Percentiles rank a stretch among this genome's conserved stretches.
Evolutionary conservation across 306 rosid species (phyloP).

Genomic region (Trifolium subterraneum): DNA sequence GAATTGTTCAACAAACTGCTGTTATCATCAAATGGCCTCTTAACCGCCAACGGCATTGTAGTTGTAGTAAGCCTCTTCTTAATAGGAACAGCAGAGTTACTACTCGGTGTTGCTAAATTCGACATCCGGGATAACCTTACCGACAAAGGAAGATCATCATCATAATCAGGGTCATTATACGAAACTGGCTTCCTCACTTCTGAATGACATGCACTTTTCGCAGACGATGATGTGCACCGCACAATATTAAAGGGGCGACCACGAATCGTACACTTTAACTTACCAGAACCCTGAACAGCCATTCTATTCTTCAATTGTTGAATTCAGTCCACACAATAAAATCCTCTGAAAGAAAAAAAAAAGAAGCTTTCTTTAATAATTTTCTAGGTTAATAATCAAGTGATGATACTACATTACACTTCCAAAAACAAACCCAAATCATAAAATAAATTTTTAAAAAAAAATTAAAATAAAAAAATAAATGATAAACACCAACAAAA

Average conservation of each 20-base stretch:
- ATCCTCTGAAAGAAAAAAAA: neutral
- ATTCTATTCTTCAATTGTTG: constrained; percentile 28
- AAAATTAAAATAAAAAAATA: too few relatives aligned
- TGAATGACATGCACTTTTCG: neutral
- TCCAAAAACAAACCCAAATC: neutral
- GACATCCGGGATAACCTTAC: neutral
- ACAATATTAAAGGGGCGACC: neutral
- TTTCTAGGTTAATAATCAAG: neutral
- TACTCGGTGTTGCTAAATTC: neutral
- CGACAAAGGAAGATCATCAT: constrained; percentile 9
- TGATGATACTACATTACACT: neutral
- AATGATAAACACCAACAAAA: neutral
- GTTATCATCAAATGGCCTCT: neutral
- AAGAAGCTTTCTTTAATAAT: neutral
- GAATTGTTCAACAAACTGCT: neutral
- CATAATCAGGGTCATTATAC: neutral
- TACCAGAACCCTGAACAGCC: constrained; percentile 23
- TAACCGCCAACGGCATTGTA: neutral
- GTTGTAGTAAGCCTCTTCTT: neutral
- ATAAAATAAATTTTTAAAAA: neutral
- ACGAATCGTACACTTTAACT: neutral
- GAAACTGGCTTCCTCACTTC: neutral
- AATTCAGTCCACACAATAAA: neutral
- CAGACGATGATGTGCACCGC: neutral
- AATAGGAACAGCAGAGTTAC: neutral